Evolutionary conservation across 176 grass and related monocot species (phyloP).

Genomic region (barley (Hordeum vulgare)): MorexV3_pseudomolecules_assembly NC_058521.1:604232312-604232811

Average conservation of each 20-base stretch:
- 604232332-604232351: constrained; percentile 52
- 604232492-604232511: constrained; percentile 63
- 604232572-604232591: constrained; percentile 46
- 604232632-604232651: constrained; percentile 60
- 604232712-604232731: constrained; percentile 76
- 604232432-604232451: constrained; percentile 70
- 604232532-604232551: constrained; percentile 40
- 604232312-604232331: constrained; percentile 39
- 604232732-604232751: constrained; percentile 84
- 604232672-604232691: constrained; percentile 54
- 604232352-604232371: constrained; percentile 33
- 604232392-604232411: background rate
- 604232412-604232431: constrained; percentile 10
- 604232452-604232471: constrained; percentile 49
- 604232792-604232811: background rate
- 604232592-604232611: constrained; percentile 49
- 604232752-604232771: background rate
- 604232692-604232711: constrained; percentile 86
- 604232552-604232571: constrained; percentile 26
- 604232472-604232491: constrained; percentile 53
- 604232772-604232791: background rate
- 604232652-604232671: constrained; percentile 56
- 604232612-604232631: constrained; percentile 46
- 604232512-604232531: constrained; percentile 49
- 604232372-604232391: constrained; percentile 30